Conservation (phyloP, 1,139 yeast species). For the Blastobotrys proliferans region DNA sequence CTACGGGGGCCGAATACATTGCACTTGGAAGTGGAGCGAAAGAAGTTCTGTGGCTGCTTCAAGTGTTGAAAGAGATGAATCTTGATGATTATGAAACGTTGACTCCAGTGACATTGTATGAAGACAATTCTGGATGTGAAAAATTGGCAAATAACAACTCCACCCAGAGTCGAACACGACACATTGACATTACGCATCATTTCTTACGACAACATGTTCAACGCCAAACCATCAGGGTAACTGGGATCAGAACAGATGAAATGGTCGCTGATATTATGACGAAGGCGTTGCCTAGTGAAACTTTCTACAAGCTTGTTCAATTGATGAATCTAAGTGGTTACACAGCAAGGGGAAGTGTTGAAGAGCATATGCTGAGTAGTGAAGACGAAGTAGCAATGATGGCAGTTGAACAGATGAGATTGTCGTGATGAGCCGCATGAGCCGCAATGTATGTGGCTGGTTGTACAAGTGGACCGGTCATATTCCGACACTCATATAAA, state of each 20-base stretch:
- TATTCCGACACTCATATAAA: too few relatives aligned
- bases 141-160: neutral
- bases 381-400: too few relatives aligned
- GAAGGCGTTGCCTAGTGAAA: neutral
- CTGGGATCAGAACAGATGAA: neutral
- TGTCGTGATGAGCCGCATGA: too few relatives aligned
- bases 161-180: neutral
- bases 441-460: too few relatives aligned
- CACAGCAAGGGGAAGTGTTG: too few relatives aligned
- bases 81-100: neutral
- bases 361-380: too few relatives aligned
- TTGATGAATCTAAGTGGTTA: neutral
- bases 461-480: too few relatives aligned
- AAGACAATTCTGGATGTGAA: slow-evolving; percentile 1
- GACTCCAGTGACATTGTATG: neutral
- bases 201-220: slow-evolving; percentile 1
- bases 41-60: slow-evolving; percentile 2
- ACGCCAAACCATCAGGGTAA: neutral
- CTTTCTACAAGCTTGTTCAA: neutral
- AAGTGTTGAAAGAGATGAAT: slow-evolving; percentile 2
- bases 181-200: slow-evolving; percentile 10
- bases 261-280: slow-evolving; percentile 5
- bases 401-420: too few relatives aligned
- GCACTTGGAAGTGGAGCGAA: slow-evolving; percentile 5
- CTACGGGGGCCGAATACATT: neutral